A percentile compares a stretch with the other conserved stretches of the same genome.
These are phyloP conservation scores for Microdochium bolleyi DNA, from an alignment of 2,329 filamentous ascomycete species.

Conservation along the genomic window DNA sequence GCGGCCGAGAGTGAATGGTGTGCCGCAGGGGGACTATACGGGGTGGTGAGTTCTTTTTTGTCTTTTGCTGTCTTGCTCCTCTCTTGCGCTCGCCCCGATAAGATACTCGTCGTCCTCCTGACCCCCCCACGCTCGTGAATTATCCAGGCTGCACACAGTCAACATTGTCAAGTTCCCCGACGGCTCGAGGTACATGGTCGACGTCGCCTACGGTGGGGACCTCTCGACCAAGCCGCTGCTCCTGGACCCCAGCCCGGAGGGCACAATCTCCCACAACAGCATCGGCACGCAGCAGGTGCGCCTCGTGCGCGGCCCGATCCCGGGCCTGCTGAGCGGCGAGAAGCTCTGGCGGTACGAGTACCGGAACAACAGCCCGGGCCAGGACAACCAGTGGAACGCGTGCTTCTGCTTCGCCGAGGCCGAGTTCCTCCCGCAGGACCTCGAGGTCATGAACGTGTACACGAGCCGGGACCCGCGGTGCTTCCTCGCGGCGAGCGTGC, in stretches of 20 bases:
- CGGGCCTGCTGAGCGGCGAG: constrained; percentile 27
- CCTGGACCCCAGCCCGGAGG: constrained; percentile 24
- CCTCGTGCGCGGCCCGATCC: constrained; percentile 39
- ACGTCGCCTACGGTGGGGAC: constrained; percentile 59
- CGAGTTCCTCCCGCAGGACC: constrained; percentile 56
- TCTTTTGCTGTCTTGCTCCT: constrained; percentile 8
- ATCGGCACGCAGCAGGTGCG: constrained; percentile 49
- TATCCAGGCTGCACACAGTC: constrained; percentile 47
- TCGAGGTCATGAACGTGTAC: constrained; percentile 49
- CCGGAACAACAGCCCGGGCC: constrained; percentile 28
- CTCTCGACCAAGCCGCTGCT: constrained; percentile 50
- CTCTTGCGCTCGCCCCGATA: not conserved
- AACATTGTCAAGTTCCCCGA: constrained; percentile 46
- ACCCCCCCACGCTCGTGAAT: not conserved
- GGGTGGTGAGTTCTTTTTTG: constrained; percentile 30
- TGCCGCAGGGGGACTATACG: constrained; percentile 32
- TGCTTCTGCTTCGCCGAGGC: constrained; percentile 59
- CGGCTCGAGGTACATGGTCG: constrained; percentile 38
- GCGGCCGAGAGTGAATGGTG: constrained; percentile 26
- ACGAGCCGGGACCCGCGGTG: constrained; percentile 39
- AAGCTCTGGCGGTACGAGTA: constrained; percentile 59
- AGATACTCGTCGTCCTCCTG: not conserved
- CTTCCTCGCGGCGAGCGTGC: constrained; percentile 45
- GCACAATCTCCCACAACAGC: constrained; percentile 33
- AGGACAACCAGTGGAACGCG: constrained; percentile 37